phyloP scores from a whole-genome alignment of 352 stramenopile genomes.

The Phytopythium boreale region DNA sequence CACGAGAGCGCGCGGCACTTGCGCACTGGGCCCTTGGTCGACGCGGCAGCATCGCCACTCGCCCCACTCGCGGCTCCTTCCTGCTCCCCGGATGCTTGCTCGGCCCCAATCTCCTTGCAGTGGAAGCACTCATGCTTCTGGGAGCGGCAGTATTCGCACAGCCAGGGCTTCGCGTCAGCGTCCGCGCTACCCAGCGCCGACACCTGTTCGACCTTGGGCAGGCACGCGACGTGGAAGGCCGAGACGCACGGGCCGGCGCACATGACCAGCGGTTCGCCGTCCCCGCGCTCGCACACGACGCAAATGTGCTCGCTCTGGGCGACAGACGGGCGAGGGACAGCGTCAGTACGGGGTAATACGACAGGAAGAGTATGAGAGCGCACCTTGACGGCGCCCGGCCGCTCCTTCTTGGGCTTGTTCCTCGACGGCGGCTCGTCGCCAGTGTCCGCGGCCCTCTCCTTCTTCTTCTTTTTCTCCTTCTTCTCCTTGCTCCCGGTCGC shows the following conservation, averaged over 20 bases:
- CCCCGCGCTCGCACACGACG: constrained; percentile 57
- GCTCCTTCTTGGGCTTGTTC: constrained; percentile 4
- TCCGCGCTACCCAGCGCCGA: not conserved
- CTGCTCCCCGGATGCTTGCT: constrained; percentile 18
- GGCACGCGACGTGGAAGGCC: constrained; percentile 61
- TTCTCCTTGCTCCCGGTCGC: not conserved
- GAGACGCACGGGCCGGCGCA: constrained; percentile 73
- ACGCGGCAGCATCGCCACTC: constrained; percentile 2
- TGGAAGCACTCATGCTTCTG: constrained; percentile 78
- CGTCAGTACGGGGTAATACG: not conserved
- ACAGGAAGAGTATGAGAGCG: not conserved
- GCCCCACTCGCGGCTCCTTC: not conserved
- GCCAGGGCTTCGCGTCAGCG: constrained; percentile 22
- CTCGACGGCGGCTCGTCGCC: not conserved
- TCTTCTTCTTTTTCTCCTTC: constrained; percentile 5
- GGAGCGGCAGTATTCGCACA: constrained; percentile 52
- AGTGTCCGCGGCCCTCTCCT: constrained; percentile 1
- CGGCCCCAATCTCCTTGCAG: constrained; percentile 55
- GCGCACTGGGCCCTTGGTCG: constrained; percentile 31
- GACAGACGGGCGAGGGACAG: not conserved
- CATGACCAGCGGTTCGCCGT: constrained; percentile 40
- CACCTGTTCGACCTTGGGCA: constrained; percentile 14
- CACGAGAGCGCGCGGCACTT: constrained; percentile 82
- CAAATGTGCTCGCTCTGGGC: constrained; percentile 61
- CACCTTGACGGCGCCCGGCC: not conserved